Evolutionary conservation across 2,329 filamentous ascomycete genomes (phyloP), one percentile per base, ranked within the genome.

Genomic region (Verticillium albo-atrum): DNA sequence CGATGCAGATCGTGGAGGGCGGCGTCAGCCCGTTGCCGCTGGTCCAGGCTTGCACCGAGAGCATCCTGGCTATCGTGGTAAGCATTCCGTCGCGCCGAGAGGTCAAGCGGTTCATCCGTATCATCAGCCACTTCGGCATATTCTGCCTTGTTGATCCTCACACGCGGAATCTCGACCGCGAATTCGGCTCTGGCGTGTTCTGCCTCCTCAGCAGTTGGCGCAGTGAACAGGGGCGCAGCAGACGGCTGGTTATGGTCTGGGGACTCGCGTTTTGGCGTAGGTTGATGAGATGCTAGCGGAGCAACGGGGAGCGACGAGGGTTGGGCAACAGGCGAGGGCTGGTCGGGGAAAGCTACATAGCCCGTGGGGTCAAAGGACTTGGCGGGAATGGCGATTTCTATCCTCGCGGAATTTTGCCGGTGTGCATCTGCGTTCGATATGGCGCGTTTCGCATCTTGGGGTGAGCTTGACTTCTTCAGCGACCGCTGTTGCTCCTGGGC

Each of bases 11-110:
- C 86, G 57, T 88, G 78, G 53, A 93, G 80, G 51, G 91, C 89
- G 12, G 85, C 82, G 66, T 97, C 88, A 4, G 89, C 90, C 68
- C 92, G 88, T 66, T 96, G 88, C 56, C 89, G 88, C 72, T 97
- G 91, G 68, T 96, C 92, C 2, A 92, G 78, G 50, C 85, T 86
- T 52, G 88, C 75, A 17, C 84, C 80, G 23, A 89, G 76, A 3
- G 84, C 72, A 55, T 83, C 84, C 58, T 57, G 61, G 55, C 28
- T 61, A 57, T 28, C 50, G 80, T 55, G 82, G 77, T 23, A 75
- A 71, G 25, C 77, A 26, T 79, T 76, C 37, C 75, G 74, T 61
- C 83, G 79, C 30, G 68, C 68, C 4, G 83, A 84, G 25, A 85
- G 65, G 59, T 79, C 75, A 15, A 71, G 65, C 1, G 81, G 79